Evolutionary conservation across 768 basidiomycete species (phyloP).

Genomic region (Cubamyces sp.): DNA sequence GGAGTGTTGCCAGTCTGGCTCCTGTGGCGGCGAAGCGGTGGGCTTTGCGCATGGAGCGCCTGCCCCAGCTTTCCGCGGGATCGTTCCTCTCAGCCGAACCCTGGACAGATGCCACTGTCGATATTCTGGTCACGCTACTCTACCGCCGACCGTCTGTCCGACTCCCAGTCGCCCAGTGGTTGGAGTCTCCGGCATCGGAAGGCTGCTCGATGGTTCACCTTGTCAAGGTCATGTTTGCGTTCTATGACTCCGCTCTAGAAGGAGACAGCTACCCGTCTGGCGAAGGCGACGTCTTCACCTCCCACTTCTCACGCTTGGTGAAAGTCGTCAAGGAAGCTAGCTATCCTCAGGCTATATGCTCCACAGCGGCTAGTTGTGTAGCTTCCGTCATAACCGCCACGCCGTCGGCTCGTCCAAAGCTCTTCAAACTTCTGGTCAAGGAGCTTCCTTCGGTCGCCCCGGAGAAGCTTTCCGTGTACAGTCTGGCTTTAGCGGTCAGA

Average conservation of each 20-base stretch:
- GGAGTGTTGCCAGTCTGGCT: slow-evolving; percentile 1
- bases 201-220: slow-evolving; percentile 20
- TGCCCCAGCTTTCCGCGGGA: not conserved
- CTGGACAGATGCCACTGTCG: slow-evolving; percentile 25
- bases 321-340: slow-evolving; percentile 11
- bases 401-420: slow-evolving; percentile 3
- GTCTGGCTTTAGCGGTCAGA: not conserved
- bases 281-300: slow-evolving; percentile 1
- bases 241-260: slow-evolving; percentile 8
- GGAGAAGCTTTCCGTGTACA: slow-evolving; percentile 6
- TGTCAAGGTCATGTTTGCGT: slow-evolving; percentile 27
- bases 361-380: slow-evolving; percentile 8
- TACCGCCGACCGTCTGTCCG: slow-evolving; percentile 23
- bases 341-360: slow-evolving; percentile 2
- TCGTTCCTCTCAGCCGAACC: not conserved
- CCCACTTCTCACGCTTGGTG: slow-evolving; percentile 28
- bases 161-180: slow-evolving; percentile 22
- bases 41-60: slow-evolving; percentile 10
- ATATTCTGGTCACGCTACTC: slow-evolving; percentile 27
- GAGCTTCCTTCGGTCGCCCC: not conserved
- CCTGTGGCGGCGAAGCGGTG: slow-evolving; percentile 15
- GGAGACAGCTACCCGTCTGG: not conserved
- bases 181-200: slow-evolving; percentile 24
- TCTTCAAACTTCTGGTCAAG: slow-evolving; percentile 9
- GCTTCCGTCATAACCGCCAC: not conserved